Conservation (phyloP, 495 filamentous ascomycete genomes). For the Aspergillus ellipticus region DNA sequence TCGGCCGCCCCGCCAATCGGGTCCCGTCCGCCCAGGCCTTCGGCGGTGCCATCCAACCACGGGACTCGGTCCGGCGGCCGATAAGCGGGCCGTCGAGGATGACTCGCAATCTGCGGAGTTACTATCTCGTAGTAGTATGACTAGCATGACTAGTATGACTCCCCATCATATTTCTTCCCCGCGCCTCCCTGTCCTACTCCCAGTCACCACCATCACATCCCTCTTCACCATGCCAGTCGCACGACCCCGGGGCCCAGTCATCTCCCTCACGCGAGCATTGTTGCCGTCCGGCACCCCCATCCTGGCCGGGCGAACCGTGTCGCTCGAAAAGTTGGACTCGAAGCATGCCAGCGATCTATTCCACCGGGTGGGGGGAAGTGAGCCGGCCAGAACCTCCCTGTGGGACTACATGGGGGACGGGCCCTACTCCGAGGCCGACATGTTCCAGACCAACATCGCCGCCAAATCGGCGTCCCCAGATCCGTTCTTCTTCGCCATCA, state of each 20-base stretch:
- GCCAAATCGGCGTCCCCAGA: slow-evolving; percentile 26
- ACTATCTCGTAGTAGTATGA: no score
- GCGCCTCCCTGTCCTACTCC: no score
- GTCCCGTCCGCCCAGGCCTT: no score
- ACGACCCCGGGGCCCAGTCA: slow-evolving; percentile 21
- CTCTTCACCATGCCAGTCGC: background rate
- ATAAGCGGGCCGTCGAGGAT: no score
- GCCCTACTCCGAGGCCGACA: slow-evolving; percentile 29
- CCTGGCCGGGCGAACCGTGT: slow-evolving; percentile 35
- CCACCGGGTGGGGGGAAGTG: slow-evolving; percentile 30
- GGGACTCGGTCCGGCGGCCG: no score
- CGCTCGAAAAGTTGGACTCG: slow-evolving; percentile 31
- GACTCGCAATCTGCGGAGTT: no score
- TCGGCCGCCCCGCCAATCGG: no score
- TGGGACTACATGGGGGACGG: slow-evolving; percentile 48
- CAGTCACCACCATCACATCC: background rate
- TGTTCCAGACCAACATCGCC: slow-evolving; percentile 29
- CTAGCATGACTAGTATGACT: no score
- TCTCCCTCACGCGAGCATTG: slow-evolving; percentile 19
- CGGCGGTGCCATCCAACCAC: no score
- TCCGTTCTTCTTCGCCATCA: slow-evolving; percentile 41
- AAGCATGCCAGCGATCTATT: slow-evolving; percentile 40
- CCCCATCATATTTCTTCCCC: no score
- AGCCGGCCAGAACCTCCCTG: slow-evolving; percentile 25
- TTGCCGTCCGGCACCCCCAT: slow-evolving; percentile 17